Evolutionary conservation across 345 rosid species (phyloP).

Genomic region (Lepidium sativum): DNA sequence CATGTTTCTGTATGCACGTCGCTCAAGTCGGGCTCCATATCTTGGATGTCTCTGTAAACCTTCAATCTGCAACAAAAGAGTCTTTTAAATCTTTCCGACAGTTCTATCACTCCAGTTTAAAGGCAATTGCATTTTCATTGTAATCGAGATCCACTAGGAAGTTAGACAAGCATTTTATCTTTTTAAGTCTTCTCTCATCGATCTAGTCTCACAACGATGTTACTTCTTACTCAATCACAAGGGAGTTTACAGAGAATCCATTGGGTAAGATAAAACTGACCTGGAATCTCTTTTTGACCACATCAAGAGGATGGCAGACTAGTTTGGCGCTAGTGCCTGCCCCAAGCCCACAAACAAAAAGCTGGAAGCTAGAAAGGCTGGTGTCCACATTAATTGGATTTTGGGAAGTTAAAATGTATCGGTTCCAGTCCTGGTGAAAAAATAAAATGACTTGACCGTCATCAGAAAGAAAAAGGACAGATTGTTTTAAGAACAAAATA

Average conservation of each 20-base stretch:
- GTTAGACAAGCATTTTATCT: not conserved
- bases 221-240: not conserved
- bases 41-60: slow-evolving; percentile 81
- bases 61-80: slow-evolving; percentile 51
- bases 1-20: slow-evolving; percentile 68
- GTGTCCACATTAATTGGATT: slow-evolving; percentile 30
- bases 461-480: not conserved
- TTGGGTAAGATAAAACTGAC: slow-evolving; percentile 26
- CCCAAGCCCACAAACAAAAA: slow-evolving; percentile 76
- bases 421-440: slow-evolving; percentile 71
- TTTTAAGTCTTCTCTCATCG: not conserved
- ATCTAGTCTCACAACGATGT: not conserved
- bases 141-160: not conserved
- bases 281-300: slow-evolving; percentile 97
- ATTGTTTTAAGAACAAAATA: not conserved
- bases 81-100: not conserved
- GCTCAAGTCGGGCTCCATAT: slow-evolving; percentile 82
- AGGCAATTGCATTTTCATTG: not conserved
- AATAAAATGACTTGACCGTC: not conserved
- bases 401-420: slow-evolving; percentile 24
- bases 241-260: not conserved
- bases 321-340: slow-evolving; percentile 98
- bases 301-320: slow-evolving; percentile 98
- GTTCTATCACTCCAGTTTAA: not conserved
- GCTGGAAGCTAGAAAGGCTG: slow-evolving; percentile 68